Evolutionary conservation across 306 rosid species (phyloP).

Genomic region (Gynostemma pentaphyllum): DNA sequence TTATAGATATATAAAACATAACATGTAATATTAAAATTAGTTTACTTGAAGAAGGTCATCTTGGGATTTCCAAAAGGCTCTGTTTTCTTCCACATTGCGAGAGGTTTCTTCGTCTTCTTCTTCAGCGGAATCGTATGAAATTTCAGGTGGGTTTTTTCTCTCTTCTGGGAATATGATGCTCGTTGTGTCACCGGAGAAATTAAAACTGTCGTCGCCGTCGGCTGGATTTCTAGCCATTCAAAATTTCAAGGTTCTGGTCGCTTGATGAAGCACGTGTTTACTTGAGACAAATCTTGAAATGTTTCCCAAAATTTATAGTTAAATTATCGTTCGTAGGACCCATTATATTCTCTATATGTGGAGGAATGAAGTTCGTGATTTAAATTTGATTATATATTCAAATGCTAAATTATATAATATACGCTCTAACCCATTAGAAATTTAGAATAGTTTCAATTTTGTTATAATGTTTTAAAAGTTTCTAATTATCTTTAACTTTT

Average conservation of each 20-base stretch:
- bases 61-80: conserved; percentile 60
- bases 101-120: conserved; percentile 15
- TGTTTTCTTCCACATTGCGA: conserved; percentile 19
- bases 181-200: conserved; percentile 2
- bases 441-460: no score
- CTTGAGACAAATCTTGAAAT: no score
- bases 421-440: no score
- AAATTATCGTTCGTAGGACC: not conserved
- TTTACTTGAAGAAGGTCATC: conserved; percentile 45
- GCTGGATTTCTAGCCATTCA: not conserved
- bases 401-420: no score
- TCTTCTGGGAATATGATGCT: conserved; percentile 44
- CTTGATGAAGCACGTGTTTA: not conserved
- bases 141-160: conserved; percentile 17
- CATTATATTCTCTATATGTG: no score
- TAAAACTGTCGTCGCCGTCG: conserved; percentile 12
- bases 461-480: no score
- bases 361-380: no score
- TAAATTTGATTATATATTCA: no score
- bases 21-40: not conserved
- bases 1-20: no score
- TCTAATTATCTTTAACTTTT: no score
- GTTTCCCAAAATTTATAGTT: not conserved
- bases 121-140: conserved; percentile 23
- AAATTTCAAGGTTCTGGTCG: conserved; percentile 12